Evolutionary conservation across 2,329 filamentous ascomycete genomes (phyloP), one percentile per base, ranked within the genome.

Genomic region (Xylaria hypoxylon): DNA sequence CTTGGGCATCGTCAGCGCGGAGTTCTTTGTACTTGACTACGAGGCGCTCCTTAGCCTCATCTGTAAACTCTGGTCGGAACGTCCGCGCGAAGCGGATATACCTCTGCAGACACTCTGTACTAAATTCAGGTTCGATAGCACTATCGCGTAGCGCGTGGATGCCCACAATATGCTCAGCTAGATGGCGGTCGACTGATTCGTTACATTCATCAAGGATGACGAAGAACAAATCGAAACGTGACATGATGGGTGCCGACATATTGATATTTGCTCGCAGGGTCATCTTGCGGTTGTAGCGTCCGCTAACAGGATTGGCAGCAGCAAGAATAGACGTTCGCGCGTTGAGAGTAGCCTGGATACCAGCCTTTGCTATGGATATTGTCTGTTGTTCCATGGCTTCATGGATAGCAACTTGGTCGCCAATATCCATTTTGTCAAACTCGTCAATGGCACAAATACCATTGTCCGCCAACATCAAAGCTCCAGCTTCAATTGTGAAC

Each of bases 361-460:
- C 96, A 5, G 96, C 96, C 82, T 99, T 99, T 67, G 96, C 95
- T 75, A 99, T 99, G 8, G 94, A 97, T 71, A 99, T 99, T 5
- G 96, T 99, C 81, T 99, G 96, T 83, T 99, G 96, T 87, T 99
- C 96, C 96, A 99, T 99, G 66, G 96, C 96, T 88, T 99, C 96
- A 86, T 99, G 96, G 76, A 99, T 99, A 71, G 96, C 96, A 62
- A 99, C 96, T 82, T 99, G 96, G 78, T 99, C 96, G 59, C 84
- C 89, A 68, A 99, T 92, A 75, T 99, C 96, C 96, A 99, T 99
- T 84, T 99, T 99, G 87, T 99, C 96, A 74, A 99, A 99, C 78
- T 99, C 96, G 77, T 99, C 96, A 77, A 99, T 99, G 66, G 94
- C 94, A 80, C 96, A 99, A 74, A 98, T 96, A 60, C 96, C 96